phyloP scores from a whole-genome alignment of 768 basidiomycete species.

The Lentinula edodes region DNA sequence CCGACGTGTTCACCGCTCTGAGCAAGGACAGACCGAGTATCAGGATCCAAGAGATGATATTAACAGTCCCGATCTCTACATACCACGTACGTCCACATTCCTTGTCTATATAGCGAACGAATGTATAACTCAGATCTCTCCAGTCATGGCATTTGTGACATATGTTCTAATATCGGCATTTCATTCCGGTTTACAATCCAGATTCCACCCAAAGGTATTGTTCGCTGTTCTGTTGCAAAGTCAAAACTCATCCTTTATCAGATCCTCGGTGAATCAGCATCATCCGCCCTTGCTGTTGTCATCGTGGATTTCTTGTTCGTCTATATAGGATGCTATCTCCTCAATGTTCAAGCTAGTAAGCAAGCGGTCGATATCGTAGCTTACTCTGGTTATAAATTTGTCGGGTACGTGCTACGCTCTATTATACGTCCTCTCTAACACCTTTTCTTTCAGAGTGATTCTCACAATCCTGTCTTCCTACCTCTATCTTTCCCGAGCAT shows the following conservation, averaged over 20 bases:
- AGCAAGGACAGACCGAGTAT: slow-evolving; percentile 71
- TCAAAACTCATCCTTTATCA: slow-evolving; percentile 9
- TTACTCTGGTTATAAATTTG: slow-evolving; percentile 97
- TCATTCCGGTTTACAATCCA: slow-evolving; percentile 73
- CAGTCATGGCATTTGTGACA: slow-evolving; percentile 94
- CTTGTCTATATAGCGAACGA: not conserved
- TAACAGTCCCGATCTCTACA: slow-evolving; percentile 95
- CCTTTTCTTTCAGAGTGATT: slow-evolving; percentile 60
- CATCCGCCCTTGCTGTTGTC: slow-evolving; percentile 79
- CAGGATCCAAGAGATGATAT: slow-evolving; percentile 89
- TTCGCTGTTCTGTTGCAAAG: not conserved
- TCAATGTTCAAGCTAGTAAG: slow-evolving; percentile 71
- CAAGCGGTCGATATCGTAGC: slow-evolving; percentile 82
- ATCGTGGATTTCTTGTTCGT: slow-evolving; percentile 87
- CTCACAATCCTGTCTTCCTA: slow-evolving; percentile 33
- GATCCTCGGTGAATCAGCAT: slow-evolving; percentile 82
- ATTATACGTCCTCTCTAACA: not conserved
- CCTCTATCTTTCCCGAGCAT: slow-evolving; percentile 17
- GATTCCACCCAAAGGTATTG: slow-evolving; percentile 71
- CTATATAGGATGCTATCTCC: slow-evolving; percentile 87
- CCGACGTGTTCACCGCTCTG: slow-evolving; percentile 58
- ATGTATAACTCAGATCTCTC: not conserved
- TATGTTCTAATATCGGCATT: slow-evolving; percentile 89
- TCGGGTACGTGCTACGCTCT: slow-evolving; percentile 55
- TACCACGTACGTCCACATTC: slow-evolving; percentile 57